Evolutionary conservation across 1,284 basidiomycete species (phyloP), one percentile per base, ranked within the genome.

Genomic region (Cystobasidium pallidum): DNA sequence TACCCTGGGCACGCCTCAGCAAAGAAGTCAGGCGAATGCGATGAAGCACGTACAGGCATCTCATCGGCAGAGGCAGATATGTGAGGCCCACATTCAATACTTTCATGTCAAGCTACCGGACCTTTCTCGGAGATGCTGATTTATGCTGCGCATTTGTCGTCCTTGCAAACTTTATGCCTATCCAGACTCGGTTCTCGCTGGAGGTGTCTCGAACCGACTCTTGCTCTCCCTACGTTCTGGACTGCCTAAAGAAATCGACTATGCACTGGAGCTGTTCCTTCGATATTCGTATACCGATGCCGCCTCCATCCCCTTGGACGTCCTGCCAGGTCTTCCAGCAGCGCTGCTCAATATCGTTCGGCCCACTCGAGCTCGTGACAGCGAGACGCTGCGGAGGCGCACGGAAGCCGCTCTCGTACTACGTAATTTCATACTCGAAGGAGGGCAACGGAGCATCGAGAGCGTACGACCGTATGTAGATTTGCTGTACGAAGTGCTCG

Each of bases 281-380:
- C 86, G 88, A 28, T 83, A 91, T n/a, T 88, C 87, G 75, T 72
- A 76, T 26, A 70, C 84, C 84, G 78, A 90, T 88, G 81, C 90
- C 10, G 76, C 91, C 67, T 83, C 87, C 66, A 90, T 91, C 79
- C 80, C 85, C 65, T 83, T 94, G 70, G 83, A 83, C 64, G 83
- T 83, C 51, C 86, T 91, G 59, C 89, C 89, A 0, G 90, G 90
- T 3, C 83, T 92, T 45, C 86, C 88, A 30, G 89, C 92, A 76
- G 88, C 87, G 6, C 83, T 94, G 21, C 88, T 91, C 76, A 88
- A 89, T 76, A 89, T 89, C 88, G 88, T 91, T 13, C 86, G 89
- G 76, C 68, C 64, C 17, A 28, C 7, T 10, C 28, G 28, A 21
- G 34, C 54, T 62, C 34, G 36, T 24, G 57, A 66, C 55, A 32